Percentiles rank a stretch among this genome's conserved stretches.
These are phyloP conservation scores for Penicillium mononematosum DNA, from an alignment of 495 filamentous ascomycete species.

Conservation along the genomic window DNA sequence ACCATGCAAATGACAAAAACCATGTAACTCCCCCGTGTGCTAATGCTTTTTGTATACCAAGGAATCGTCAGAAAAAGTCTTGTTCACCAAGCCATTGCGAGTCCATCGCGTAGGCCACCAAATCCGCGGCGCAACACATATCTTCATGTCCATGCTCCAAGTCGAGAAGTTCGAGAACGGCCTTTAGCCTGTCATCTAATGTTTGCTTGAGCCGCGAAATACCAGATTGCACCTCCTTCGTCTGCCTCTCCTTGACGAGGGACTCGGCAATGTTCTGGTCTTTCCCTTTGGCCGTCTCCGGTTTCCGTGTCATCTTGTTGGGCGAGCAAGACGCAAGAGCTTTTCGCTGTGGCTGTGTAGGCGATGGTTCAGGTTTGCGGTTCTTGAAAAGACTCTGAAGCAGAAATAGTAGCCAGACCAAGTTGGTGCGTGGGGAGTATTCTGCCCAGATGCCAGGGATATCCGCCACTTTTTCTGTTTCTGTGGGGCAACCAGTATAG, in stretches of 20 bases:
- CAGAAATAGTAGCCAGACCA: slow-evolving; percentile 53
- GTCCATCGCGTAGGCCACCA: slow-evolving; percentile 49
- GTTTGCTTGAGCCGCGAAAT: slow-evolving; percentile 30
- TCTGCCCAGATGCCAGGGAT: slow-evolving; percentile 46
- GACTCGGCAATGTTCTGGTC: background rate
- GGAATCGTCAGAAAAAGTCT: slow-evolving; percentile 38
- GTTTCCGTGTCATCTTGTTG: slow-evolving; percentile 27
- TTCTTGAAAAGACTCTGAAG: slow-evolving; percentile 48
- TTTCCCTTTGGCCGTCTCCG: slow-evolving; percentile 14
- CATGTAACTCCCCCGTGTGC: background rate
- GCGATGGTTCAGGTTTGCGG: slow-evolving; percentile 26
- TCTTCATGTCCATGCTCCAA: slow-evolving; percentile 43
- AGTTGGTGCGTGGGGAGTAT: slow-evolving; percentile 49
- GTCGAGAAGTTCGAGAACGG: slow-evolving; percentile 40
- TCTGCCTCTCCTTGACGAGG: slow-evolving; percentile 14
- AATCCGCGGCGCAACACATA: slow-evolving; percentile 50
- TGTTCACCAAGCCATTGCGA: slow-evolving; percentile 43
- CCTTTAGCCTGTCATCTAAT: slow-evolving; percentile 34
- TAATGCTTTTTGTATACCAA: slow-evolving; percentile 2
- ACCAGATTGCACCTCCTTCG: slow-evolving; percentile 15
- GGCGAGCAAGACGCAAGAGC: slow-evolving; percentile 41
- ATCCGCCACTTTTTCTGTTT: slow-evolving; percentile 31
- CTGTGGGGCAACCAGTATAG: slow-evolving; percentile 36
- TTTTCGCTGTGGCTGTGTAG: slow-evolving; percentile 21
- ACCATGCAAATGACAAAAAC: background rate